These are phyloP conservation scores for Angomonas ambiguus DNA, from an alignment of 208 protist genomes.

Conservation along the genomic window DNA sequence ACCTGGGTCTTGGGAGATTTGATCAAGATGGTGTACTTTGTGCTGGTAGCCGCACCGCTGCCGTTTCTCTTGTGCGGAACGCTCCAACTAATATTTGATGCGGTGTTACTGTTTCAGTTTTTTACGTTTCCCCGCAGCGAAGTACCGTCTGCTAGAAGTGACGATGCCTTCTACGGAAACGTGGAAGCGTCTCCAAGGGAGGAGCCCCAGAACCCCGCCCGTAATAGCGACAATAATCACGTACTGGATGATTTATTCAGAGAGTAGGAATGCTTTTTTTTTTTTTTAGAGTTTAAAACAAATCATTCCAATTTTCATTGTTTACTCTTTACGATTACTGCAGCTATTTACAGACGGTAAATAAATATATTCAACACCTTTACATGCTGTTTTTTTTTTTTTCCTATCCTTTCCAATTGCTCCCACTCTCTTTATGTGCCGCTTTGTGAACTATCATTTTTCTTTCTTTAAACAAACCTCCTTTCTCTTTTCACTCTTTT, in stretches of 20 bases:
- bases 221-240: too few relatives aligned
- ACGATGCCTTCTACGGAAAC: too few relatives aligned
- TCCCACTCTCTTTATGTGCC: slow-evolving; percentile 9
- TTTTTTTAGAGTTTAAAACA: not conserved
- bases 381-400: slow-evolving; percentile 9
- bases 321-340: too few relatives aligned
- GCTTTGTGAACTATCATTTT: not conserved
- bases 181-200: too few relatives aligned
- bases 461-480: slow-evolving; percentile 12
- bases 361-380: too few relatives aligned
- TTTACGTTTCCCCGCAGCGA: slow-evolving; percentile 28
- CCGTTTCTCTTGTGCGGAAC: slow-evolving; percentile 65
- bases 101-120: slow-evolving; percentile 59
- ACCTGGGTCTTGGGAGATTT: slow-evolving; percentile 68
- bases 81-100: slow-evolving; percentile 58
- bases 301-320: not conserved
- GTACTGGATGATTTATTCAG: too few relatives aligned
- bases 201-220: too few relatives aligned
- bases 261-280: not conserved
- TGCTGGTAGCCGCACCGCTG: slow-evolving; percentile 41
- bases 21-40: slow-evolving; percentile 73
- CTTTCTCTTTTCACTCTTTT: slow-evolving; percentile 23
- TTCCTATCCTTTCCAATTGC: slow-evolving; percentile 13
- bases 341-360: too few relatives aligned
- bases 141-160: too few relatives aligned